These are phyloP conservation scores for Fusarium lateritium DNA, from an alignment of 2,329 filamentous ascomycete genomes.

Conservation along the genomic window DNA sequence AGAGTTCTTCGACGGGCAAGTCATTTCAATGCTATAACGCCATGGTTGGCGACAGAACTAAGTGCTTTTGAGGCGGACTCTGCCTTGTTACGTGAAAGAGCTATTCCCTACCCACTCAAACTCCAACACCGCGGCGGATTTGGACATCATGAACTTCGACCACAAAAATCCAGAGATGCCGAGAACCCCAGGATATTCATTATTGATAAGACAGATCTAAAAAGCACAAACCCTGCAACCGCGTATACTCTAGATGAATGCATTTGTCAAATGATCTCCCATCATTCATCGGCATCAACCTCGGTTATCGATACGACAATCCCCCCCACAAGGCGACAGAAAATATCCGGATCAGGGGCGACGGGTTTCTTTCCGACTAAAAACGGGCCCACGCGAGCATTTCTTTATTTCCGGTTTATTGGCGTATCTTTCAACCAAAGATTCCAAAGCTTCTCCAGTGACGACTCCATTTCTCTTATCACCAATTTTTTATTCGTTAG, in stretches of 20 bases:
- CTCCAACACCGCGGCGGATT: no score
- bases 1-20: no score
- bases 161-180: no score
- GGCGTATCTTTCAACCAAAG: neutral
- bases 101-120: no score
- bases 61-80: no score
- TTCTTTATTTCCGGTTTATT: slow-evolving; percentile 14
- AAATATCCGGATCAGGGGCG: neutral
- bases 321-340: neutral
- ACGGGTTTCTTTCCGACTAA: slow-evolving; percentile 11
- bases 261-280: neutral
- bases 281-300: neutral
- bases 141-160: no score
- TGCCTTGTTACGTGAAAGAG: no score
- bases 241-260: neutral
- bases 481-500: slow-evolving; percentile 18
- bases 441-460: neutral
- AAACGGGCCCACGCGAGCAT: neutral
- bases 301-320: slow-evolving; percentile 15
- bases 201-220: no score
- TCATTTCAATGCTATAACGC: no score
- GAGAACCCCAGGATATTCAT: no score
- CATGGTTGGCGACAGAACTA: no score
- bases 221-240: no score
- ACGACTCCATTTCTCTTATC: slow-evolving; percentile 34